These are phyloP conservation scores for Sporothrix sp. DNA, from an alignment of 2,329 filamentous ascomycete genomes.

Conservation along the genomic window DNA sequence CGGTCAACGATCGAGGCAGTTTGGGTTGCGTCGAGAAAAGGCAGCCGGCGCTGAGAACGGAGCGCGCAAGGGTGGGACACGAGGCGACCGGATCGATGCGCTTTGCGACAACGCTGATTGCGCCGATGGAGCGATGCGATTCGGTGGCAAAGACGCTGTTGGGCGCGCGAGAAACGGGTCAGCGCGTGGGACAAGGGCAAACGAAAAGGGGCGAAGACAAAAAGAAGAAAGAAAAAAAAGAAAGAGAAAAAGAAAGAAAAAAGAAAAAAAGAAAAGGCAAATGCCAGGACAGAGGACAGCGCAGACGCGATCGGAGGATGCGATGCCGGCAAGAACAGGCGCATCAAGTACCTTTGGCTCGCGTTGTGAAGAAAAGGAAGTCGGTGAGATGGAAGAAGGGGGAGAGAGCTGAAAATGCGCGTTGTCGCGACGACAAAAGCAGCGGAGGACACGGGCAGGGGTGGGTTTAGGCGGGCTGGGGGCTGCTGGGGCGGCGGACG, in stretches of 20 bases:
- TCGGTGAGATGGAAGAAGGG: not conserved
- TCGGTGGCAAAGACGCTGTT: not conserved
- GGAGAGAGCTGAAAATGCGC: conserved; percentile 3
- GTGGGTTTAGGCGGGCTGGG: not conserved
- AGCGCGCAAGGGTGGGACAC: no score
- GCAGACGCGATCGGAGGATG: not conserved
- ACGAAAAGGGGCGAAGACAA: not conserved
- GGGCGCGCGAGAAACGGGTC: not conserved
- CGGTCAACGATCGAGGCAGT: no score
- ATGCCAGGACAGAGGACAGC: not conserved
- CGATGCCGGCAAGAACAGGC: conserved; percentile 3
- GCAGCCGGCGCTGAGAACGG: no score
- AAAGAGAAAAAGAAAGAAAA: not conserved
- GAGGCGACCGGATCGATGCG: no score
- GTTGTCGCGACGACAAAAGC: conserved; percentile 13
- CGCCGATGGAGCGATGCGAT: no score
- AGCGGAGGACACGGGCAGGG: not conserved
- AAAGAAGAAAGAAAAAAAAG: not conserved
- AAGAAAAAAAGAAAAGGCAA: not conserved
- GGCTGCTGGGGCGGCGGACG: no score
- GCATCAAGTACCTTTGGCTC: not conserved
- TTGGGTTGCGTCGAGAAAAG: no score
- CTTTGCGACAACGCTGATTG: not conserved
- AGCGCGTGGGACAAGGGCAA: not conserved
- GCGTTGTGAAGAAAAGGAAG: not conserved